Conservation (phyloP, 179 eudicot genomes). For the Corrigiola litoralis region DNA sequence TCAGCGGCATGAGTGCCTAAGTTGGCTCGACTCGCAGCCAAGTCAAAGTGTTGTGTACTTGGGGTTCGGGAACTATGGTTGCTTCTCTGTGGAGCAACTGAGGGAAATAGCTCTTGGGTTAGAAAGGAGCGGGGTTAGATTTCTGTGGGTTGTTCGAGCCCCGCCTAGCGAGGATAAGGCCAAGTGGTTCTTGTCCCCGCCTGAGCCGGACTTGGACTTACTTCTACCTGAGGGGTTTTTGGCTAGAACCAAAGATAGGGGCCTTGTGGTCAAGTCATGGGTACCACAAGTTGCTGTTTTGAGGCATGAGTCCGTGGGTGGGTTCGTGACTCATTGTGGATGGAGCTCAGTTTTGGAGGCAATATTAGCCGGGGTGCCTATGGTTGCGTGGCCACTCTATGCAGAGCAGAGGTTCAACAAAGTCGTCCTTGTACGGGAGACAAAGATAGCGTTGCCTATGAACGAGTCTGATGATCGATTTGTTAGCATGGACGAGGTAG, state of each 20-base stretch:
- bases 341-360: conserved; percentile 32
- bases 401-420: conserved; percentile 43
- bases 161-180: conserved; percentile 24
- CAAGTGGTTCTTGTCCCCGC: conserved; percentile 7
- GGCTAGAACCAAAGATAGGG: conserved; percentile 31
- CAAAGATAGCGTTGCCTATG: conserved; percentile 30
- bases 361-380: conserved; percentile 29
- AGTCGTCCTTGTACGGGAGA: conserved; percentile 26
- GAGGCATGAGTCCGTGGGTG: conserved; percentile 34
- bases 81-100: conserved; percentile 31
- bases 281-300: conserved; percentile 44
- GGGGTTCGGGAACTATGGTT: conserved; percentile 44
- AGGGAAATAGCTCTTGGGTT: conserved; percentile 46
- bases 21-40: conserved; percentile 49
- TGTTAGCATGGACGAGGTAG: conserved; percentile 17
- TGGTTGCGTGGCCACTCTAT: conserved; percentile 46
- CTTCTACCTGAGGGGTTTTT: conserved; percentile 34
- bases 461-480: conserved; percentile 18
- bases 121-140: conserved; percentile 47
- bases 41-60: conserved; percentile 40
- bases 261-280: conserved; percentile 38
- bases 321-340: conserved; percentile 24
- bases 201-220: conserved; percentile 31
- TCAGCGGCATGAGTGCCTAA: conserved; percentile 31
- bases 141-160: conserved; percentile 47